Base-by-base conservation (phyloP, 176 grass and related monocot species). In the Areca catechu region DNA sequence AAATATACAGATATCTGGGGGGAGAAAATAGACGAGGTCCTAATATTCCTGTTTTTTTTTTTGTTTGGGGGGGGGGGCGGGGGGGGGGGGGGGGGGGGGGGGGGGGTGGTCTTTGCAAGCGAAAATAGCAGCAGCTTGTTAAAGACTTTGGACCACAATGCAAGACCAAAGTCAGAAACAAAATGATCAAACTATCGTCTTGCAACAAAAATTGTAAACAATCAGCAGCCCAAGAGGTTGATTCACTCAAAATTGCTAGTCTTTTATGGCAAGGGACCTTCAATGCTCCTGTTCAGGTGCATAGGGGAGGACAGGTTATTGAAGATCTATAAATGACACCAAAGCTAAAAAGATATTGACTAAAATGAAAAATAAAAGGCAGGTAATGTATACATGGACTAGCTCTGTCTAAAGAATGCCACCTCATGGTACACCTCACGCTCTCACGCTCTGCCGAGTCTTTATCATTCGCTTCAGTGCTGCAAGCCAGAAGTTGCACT, bases 401-500 rank as follows among this genome's bases (percentile, higher is more conserved):
- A 60, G 75, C 65, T 47, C 66, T 22, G 56, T 27, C 25, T 55
- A 48, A 49, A 23, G 66, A 62, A 49, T 57, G 80, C 21, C 56
- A 12, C 66, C 20, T 7, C 59, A 16, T 2, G 5, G 1, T 82
- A 77, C 72, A 24, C 70, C 48, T 73, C 17, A 96, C 67, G 74
- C 69, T 84, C 83, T 78, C 51, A 92, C 74, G 49, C 60, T 89
- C 60, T 90, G 84, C 71, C 84, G 89, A 5, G 79, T 76, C 71
- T 93, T 98, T 64, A 98, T 98, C 88, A 98, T 83, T 0, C 88
- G 88, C 76, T 85, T 98, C 70, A 98, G 58, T 67, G 88, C 84
- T 28, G 81, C 76, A 72, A 98, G 88, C 94, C 94, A 98, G 59
- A 89, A 80, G 78, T 89, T 85, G 76, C 94, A 98, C 84, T 98